Percentiles rank a stretch among this genome's conserved stretches.
Evolutionary conservation across 495 filamentous ascomycete genomes (phyloP).

Genomic region (Podospora didyma): DNA sequence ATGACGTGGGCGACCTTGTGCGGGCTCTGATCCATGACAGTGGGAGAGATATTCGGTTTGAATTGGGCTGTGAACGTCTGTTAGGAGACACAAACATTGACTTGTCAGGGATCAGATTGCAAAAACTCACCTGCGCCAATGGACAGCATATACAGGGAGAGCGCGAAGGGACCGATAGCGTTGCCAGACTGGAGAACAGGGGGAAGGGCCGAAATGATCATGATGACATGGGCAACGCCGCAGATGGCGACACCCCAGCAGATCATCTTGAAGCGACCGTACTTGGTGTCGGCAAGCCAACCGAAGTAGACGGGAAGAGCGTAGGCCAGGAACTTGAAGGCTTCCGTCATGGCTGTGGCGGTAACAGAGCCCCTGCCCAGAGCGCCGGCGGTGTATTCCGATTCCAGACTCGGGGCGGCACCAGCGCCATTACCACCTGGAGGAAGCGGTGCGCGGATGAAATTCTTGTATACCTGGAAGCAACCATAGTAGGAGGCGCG

Average conservation of each 20-base stretch:
- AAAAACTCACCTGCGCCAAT: slow-evolving; percentile 56
- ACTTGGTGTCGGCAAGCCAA: slow-evolving; percentile 55
- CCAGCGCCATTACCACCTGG: slow-evolving; percentile 55
- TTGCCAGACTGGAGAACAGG: slow-evolving; percentile 51
- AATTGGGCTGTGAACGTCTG: slow-evolving; percentile 37
- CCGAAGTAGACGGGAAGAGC: slow-evolving; percentile 55
- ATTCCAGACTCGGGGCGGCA: slow-evolving; percentile 42
- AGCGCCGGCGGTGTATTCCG: slow-evolving; percentile 54
- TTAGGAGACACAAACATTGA: not conserved
- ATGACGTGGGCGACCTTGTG: slow-evolving; percentile 53
- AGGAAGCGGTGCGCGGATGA: slow-evolving; percentile 48
- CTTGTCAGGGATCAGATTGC: not conserved
- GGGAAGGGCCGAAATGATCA: slow-evolving; percentile 57
- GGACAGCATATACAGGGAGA: slow-evolving; percentile 53
- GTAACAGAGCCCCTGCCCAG: slow-evolving; percentile 56
- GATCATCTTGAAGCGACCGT: slow-evolving; percentile 59
- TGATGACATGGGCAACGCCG: slow-evolving; percentile 58
- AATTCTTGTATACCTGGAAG: slow-evolving; percentile 56
- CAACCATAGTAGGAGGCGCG: slow-evolving; percentile 56
- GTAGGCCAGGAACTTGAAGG: slow-evolving; percentile 56
- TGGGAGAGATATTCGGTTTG: slow-evolving; percentile 63
- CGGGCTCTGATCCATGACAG: slow-evolving; percentile 71
- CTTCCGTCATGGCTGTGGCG: slow-evolving; percentile 50
- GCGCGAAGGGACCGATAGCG: slow-evolving; percentile 52
- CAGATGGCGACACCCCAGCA: slow-evolving; percentile 55